Evolutionary conservation across 371 early-diverging fungal genomes (phyloP).

Genomic region (Dichotomocladium elegans): DNA sequence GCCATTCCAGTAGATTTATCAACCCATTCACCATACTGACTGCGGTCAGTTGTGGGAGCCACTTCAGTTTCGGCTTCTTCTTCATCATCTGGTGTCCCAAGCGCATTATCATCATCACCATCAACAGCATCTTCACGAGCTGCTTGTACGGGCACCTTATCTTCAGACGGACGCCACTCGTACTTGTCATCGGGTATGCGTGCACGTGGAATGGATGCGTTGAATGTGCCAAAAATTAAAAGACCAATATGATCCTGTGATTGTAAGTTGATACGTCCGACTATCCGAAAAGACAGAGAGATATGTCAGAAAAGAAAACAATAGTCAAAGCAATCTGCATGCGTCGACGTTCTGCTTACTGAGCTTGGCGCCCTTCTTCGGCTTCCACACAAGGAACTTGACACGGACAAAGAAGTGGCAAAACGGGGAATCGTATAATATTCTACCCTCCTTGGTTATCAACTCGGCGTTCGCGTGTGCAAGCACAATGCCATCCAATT

Average conservation of each 20-base stretch:
- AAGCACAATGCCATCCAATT: slow-evolving; percentile 86
- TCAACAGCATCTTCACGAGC: slow-evolving; percentile 10
- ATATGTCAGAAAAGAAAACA: not conserved
- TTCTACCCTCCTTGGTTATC: slow-evolving; percentile 55
- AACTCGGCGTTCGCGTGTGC: slow-evolving; percentile 70
- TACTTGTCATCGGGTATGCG: slow-evolving; percentile 74
- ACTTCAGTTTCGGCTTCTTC: slow-evolving; percentile 8
- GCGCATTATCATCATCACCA: slow-evolving; percentile 9
- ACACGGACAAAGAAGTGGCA: slow-evolving; percentile 72
- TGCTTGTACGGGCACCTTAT: not conserved
- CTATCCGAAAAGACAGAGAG: slow-evolving; percentile 31
- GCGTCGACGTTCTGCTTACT: slow-evolving; percentile 36
- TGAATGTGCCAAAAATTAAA: slow-evolving; percentile 89
- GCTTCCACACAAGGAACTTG: slow-evolving; percentile 80
- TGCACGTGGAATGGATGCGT: slow-evolving; percentile 87
- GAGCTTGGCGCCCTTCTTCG: slow-evolving; percentile 63
- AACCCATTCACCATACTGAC: slow-evolving; percentile 60
- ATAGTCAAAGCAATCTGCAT: not conserved
- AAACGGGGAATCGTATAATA: slow-evolving; percentile 85
- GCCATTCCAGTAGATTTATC: slow-evolving; percentile 47
- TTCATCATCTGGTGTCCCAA: slow-evolving; percentile 16
- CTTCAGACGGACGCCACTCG: slow-evolving; percentile 55
- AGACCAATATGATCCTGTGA: slow-evolving; percentile 95
- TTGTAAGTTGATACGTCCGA: slow-evolving; percentile 87
- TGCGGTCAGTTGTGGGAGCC: too few relatives aligned